Evolutionary conservation across 768 basidiomycete species (phyloP), one percentile per base, ranked within the genome.

Genomic region (Rhodotorula graminis): DNA sequence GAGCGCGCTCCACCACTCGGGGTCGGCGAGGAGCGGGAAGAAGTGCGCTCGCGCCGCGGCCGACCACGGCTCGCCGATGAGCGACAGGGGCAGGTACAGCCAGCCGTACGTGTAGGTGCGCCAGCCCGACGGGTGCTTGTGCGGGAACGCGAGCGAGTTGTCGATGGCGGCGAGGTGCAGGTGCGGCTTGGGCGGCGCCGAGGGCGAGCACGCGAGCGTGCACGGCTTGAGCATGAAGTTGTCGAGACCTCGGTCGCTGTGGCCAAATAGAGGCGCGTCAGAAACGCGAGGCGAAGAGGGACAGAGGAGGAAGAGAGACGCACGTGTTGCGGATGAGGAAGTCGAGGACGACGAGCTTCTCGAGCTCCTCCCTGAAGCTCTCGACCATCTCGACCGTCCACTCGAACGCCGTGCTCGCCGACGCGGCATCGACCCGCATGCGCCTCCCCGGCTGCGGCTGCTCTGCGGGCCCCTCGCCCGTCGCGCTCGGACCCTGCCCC

Each of bases 321-420:
- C 93, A 92, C 29, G 93, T 94, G 80, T 93, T 94, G 64, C 92
- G 87, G 89, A 94, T 94, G 57, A 95, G 84, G 81, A 90, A 92
- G 81, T 94, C 92, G 77, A 94, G 83, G 65, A 93, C 89, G 37
- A 94, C 90, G 31, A 94, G 87, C 88, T 92, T 93, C 80, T 95
- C 92, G 33, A 95, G 82, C 76, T 93, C 91, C 81, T 91, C 89
- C 74, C 91, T 84, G 79, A 94, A 94, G 73, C 88, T 89, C 74
- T 88, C 85, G 75, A 93, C 91, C 57, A 93, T 83, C 14, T 84
- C 83, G 72, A 85, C 85, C 62, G 87, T 90, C 93, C 93, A 95
- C 80, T 67, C 61, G 87, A 71, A 71, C 68, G 50, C 37, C 37
- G 37, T 9, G 37, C 25, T 23, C 66, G 59, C 44, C 61, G 52